Base-by-base conservation (phyloP, 148 eudicot genomes). In the Silene latifolia region DNA sequence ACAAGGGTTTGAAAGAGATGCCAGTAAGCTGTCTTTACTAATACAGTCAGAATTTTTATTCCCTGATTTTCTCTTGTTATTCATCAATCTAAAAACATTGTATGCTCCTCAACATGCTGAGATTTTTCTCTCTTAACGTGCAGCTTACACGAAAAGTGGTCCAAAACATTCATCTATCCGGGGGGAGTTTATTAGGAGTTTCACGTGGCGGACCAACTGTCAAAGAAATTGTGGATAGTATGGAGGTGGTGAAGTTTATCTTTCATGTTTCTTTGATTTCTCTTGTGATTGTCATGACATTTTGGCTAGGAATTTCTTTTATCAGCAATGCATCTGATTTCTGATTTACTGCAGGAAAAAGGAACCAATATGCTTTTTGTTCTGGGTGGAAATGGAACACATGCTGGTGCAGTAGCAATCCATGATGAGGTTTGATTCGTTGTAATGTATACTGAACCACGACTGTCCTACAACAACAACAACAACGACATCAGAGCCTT, bases 341-440 rank as follows among this genome's bases (percentile, higher is more conserved):
- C 54, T 68, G 19, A 24, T 73, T 72, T 56, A 77, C 61, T 81
- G 56, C 91, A 95, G 99, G 91, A 88, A 86, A 88, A 86, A 83
- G 99, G 98, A 75, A 92, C 86, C 81, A 90, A 90, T 83, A 95
- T 95, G 99, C 99, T 95, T 66, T 95, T 95, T 81, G 97, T 95
- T 72, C 81, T 95, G 68, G 99, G 99, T 42, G 99, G 99, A 82
- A 92, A 95, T 79, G 99, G 99, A 80, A 92, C 99, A 32, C 99
- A 95, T 82, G 99, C 99, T 54, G 99, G 99, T 79, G 99, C 99
- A 27, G 89, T 87, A 80, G 99, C 92, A 71, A 88, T 95, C 69
- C 99, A 95, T 77, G 78, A 92, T 27, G 99, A 95, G 99, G 99
- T 95, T 67, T 66, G 27, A 54, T 18, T 70, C 10, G 0, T 53